These are phyloP conservation scores for Saturnispora besseyi DNA, from an alignment of 805 yeast genomes.

Conservation along the genomic window DNA sequence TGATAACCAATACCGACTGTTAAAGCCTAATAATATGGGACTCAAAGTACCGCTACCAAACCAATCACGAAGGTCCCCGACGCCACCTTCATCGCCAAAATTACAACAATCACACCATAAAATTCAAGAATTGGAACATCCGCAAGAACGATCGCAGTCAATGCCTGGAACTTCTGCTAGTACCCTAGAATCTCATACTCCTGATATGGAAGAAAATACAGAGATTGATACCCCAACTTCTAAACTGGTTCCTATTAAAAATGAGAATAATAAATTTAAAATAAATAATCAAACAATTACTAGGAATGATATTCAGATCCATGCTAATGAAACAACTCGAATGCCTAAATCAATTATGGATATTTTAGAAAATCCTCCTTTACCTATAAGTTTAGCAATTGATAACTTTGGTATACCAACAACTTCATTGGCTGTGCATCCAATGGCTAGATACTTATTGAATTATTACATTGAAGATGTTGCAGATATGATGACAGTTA, in stretches of 20 bases:
- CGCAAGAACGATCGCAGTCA: not conserved
- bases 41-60: not conserved
- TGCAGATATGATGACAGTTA: conserved; percentile 64
- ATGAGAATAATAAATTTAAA: conserved; percentile 13
- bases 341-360: conserved; percentile 52
- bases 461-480: conserved; percentile 68
- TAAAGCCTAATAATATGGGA: not conserved
- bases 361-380: conserved; percentile 34
- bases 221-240: conserved; percentile 7
- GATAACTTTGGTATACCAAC: conserved; percentile 41
- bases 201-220: not conserved
- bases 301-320: conserved; percentile 26
- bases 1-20: not conserved
- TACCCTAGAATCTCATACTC: not conserved
- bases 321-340: conserved; percentile 28
- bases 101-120: not conserved
- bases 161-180: not conserved
- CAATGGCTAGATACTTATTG: conserved; percentile 62
- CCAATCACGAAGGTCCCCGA: not conserved
- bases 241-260: conserved; percentile 11
- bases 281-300: conserved; percentile 13
- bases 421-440: conserved; percentile 54
- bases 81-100: not conserved
- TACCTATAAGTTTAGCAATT: conserved; percentile 36
- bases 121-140: not conserved